Base-by-base conservation (phyloP, 148 eudicot species). In the Silene latifolia region DNA sequence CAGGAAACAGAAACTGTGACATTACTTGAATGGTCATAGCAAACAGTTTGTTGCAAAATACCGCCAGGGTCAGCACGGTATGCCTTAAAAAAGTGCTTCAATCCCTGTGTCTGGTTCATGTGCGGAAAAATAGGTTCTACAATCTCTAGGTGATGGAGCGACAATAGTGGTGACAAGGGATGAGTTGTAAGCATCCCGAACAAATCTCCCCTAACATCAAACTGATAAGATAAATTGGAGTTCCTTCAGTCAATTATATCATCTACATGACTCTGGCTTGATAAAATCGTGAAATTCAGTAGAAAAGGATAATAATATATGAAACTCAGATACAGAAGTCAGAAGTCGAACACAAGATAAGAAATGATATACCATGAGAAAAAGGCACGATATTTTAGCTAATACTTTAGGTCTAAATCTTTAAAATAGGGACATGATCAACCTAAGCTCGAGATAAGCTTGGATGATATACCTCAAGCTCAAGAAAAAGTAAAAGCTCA, bases 141-240 rank as follows among this genome's bases (percentile, higher is more conserved):
- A 15, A 44, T 29, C 44, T 86, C 93, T 4, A 86, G 67, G 48
- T 89, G 96, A 83, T 89, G 93, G 62, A 91, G 89, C 7, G 96
- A 89, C 23, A 86, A 2, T 21, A 91, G 64, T 17, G 87, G 89
- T 32, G 88, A 54, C 59, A 84, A 76, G 14, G 98, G 96, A 78
- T 90, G 96, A 57, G 96, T 72, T 12, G 90, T 67, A 51, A 93
- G 91, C 82, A 93, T 48, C 13, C 98, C 96, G 70, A 86, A 90
- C 63, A 89, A 32, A 74, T 91, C 83, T 72, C 93, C 92, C 72
- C 92, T 87, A 39, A 89, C 75, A 87, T 93, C 98, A 80, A 90
- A 82, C 98, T 93, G 85, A 58, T 39, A 74, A 67, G 47, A 74
- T 0, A 64, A 18, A 79, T 18, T 47, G 42, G 12, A 42, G 10